A percentile compares a stretch with the other conserved stretches of the same genome.
Evolutionary conservation across 1,139 yeast species (phyloP).

Genomic region (Hemisphaericaspora subhashii): DNA sequence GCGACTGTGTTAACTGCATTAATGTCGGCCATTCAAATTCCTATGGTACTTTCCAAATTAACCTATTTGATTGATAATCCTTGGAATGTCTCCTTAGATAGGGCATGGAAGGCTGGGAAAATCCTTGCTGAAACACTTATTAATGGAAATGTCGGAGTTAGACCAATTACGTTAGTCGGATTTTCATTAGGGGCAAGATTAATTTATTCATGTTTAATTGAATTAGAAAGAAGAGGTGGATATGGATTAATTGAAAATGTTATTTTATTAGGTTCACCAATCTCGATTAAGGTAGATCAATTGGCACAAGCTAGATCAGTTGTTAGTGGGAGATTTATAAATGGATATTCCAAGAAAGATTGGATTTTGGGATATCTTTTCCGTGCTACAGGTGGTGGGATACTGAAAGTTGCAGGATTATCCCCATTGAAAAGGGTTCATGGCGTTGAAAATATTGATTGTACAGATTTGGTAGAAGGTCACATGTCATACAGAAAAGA

Average conservation of each 20-base stretch:
- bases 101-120: constrained; percentile 97
- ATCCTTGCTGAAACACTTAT: constrained; percentile 89
- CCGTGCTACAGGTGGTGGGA: constrained; percentile 94
- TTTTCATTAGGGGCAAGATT: constrained; percentile 93
- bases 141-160: constrained; percentile 82
- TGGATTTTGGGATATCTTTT: constrained; percentile 96
- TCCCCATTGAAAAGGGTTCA: constrained; percentile 66
- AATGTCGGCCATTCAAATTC: constrained; percentile 94
- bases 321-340: constrained; percentile 86
- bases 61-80: constrained; percentile 94
- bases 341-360: constrained; percentile 89
- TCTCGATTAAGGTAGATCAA: constrained; percentile 77
- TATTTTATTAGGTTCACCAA: constrained; percentile 83
- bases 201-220: constrained; percentile 85
- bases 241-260: constrained; percentile 90
- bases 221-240: constrained; percentile 83
- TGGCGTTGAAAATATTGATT: constrained; percentile 81
- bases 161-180: constrained; percentile 92
- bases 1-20: constrained; percentile 88
- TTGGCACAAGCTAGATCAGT: constrained; percentile 78
- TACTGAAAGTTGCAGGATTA: constrained; percentile 86
- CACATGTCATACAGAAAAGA: constrained; percentile 96
- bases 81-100: constrained; percentile 94
- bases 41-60: constrained; percentile 86
- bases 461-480: constrained; percentile 85